Percentiles rank a stretch among this genome's conserved stretches.
Evolutionary conservation across 176 grass and related monocot genomes (phyloP).

Genomic region (Rhipidocladum racemiflorum): DNA sequence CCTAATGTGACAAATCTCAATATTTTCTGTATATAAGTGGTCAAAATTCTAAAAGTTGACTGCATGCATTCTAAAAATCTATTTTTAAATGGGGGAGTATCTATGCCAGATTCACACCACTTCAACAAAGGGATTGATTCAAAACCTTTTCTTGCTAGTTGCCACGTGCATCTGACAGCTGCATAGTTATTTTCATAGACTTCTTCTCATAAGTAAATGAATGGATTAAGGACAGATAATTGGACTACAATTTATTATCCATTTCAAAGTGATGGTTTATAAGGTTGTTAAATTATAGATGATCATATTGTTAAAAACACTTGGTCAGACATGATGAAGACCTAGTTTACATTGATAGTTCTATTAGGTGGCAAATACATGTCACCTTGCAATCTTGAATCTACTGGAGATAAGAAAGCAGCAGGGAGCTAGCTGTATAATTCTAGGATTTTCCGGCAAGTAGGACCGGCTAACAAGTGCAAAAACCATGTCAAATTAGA

Average conservation of each 20-base stretch:
- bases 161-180: background rate
- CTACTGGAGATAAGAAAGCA: background rate
- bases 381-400: background rate
- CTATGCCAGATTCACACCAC: background rate
- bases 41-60: background rate
- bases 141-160: background rate
- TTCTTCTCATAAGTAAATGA: background rate
- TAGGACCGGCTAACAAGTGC: background rate
- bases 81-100: background rate
- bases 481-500: background rate
- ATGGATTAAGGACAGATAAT: background rate
- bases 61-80: background rate
- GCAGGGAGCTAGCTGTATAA: background rate
- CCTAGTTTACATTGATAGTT: background rate
- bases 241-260: background rate
- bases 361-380: background rate
- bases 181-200: background rate
- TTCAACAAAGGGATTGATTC: constrained; percentile 2
- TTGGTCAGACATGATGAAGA: background rate
- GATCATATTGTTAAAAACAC: background rate
- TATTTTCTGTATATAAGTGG: background rate
- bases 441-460: background rate
- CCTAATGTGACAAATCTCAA: background rate
- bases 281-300: background rate
- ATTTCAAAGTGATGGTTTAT: background rate